These are phyloP conservation scores for Trichoderma aggressivum DNA, from an alignment of 2,329 filamentous ascomycete genomes.

Conservation along the genomic window DNA sequence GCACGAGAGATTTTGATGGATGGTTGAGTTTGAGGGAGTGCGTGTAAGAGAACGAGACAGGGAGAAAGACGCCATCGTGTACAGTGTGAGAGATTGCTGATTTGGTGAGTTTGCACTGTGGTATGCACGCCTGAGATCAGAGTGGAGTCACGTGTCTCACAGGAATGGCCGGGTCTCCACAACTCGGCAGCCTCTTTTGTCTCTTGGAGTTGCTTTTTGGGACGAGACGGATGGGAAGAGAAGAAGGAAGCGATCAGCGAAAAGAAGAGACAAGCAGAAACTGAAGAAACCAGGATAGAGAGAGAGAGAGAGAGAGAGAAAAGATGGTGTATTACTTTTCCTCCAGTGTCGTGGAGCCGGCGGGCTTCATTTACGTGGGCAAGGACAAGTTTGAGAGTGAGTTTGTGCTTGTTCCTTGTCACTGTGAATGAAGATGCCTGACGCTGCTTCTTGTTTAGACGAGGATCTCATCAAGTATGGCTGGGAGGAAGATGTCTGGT, in stretches of 20 bases:
- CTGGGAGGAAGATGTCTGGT: conserved; percentile 96
- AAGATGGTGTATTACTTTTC: conserved; percentile 94
- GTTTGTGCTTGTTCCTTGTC: conserved; percentile 28
- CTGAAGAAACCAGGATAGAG: neutral
- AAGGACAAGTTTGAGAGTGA: conserved; percentile 99
- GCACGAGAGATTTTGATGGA: neutral
- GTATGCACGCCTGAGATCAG: neutral
- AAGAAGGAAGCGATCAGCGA: neutral
- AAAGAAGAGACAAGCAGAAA: neutral
- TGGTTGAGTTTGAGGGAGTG: neutral
- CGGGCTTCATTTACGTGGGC: conserved; percentile 90
- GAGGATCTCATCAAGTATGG: conserved; percentile 95
- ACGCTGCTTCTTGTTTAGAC: conserved; percentile 54
- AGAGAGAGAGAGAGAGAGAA: neutral
- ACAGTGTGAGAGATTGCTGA: neutral
- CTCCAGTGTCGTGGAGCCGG: conserved; percentile 75
- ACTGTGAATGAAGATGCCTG: neutral
- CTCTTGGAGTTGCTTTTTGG: neutral
- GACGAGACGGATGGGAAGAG: neutral
- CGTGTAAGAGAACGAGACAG: neutral
- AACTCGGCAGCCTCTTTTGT: neutral
- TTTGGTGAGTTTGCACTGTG: neutral
- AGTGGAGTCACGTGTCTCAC: conserved; percentile 4
- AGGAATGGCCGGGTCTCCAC: neutral
- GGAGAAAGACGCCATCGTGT: neutral